A percentile compares a stretch with the other conserved stretches of the same genome.
phyloP scores from a whole-genome alignment of 495 filamentous ascomycete species.

The Penicillium canariense region DNA sequence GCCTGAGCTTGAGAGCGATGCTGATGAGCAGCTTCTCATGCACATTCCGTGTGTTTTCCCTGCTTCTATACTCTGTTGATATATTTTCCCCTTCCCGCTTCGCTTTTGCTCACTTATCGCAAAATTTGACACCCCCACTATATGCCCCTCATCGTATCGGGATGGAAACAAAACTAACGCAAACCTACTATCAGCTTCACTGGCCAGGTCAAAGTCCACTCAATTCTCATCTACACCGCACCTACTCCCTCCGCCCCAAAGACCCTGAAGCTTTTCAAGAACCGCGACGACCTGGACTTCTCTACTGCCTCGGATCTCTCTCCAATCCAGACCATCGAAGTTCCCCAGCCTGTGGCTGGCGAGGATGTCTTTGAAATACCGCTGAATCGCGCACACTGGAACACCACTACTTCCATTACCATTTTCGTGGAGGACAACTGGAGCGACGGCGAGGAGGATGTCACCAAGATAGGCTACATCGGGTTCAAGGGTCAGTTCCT shows the following conservation, averaged over 20 bases:
- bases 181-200: conserved; percentile 67
- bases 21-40: conserved; percentile 91
- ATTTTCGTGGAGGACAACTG: conserved; percentile 76
- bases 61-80: conserved; percentile 8
- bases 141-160: conserved; percentile 25
- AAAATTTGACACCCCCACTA: neutral
- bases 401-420: conserved; percentile 68
- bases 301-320: conserved; percentile 60
- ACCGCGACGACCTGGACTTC: conserved; percentile 87
- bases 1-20: conserved; percentile 77
- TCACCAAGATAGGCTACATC: conserved; percentile 75
- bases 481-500: conserved; percentile 94
- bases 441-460: conserved; percentile 67
- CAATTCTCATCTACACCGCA: conserved; percentile 78
- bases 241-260: conserved; percentile 67
- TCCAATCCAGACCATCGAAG: conserved; percentile 74
- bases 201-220: conserved; percentile 87
- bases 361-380: conserved; percentile 80
- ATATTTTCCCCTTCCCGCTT: neutral
- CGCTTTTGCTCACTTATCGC: neutral
- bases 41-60: conserved; percentile 69
- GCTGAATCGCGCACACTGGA: conserved; percentile 85
- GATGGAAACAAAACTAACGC: conserved; percentile 13
- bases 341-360: conserved; percentile 62
- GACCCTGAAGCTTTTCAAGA: conserved; percentile 80